Evolutionary conservation across 2,329 filamentous ascomycete genomes (phyloP), one percentile per base, ranked within the genome.

Genomic region (Parastagonospora avenae): DNA sequence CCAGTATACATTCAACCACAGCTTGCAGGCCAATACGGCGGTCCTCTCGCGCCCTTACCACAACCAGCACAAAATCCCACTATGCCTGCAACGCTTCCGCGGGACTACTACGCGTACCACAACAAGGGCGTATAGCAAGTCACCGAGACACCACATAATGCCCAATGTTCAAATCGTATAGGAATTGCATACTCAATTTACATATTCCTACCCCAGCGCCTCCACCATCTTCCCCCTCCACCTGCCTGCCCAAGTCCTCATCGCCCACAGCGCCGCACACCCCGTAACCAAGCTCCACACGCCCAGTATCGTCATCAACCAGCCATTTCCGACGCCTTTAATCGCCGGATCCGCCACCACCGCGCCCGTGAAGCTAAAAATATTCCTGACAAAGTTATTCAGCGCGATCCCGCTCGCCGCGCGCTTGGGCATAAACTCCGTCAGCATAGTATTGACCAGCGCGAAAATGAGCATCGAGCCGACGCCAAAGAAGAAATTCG

Each of bases 181-280:
- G 3, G 5, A 24, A 24, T 24, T 24, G 5, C 19, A 24, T 29
- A 7, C 7, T 10, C 15, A 40, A 40, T 40, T 9, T 27, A 15
- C 12, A 5, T 33, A 8, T 24, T 40, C 15, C 57, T 43, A 63
- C 3, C 62, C 64, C 32, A 67, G 38, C 32, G 48, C 58, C 39
- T 59, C 53, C 10, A 89, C 84, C 85, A 91, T 88, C 28, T 73
- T 71, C 43, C 75, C 75, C 62, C 88, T 81, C 89, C 89, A 91
- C 61, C 76, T 77, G 14, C 80, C 76, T 0, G 85, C 85, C 62
- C 82, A 87, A 55, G 76, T 80, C 62, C 79, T 79, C 75, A 92
- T 80, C 0, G 82, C 71, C 73, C 81, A 85, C 16, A 92, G 82
- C 12, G 84, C 79, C 5, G 74, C 65, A 48, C 48, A 61, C 2